phyloP scores from a whole-genome alignment of 805 yeast genomes.

The Sugiyamaella americana region DNA sequence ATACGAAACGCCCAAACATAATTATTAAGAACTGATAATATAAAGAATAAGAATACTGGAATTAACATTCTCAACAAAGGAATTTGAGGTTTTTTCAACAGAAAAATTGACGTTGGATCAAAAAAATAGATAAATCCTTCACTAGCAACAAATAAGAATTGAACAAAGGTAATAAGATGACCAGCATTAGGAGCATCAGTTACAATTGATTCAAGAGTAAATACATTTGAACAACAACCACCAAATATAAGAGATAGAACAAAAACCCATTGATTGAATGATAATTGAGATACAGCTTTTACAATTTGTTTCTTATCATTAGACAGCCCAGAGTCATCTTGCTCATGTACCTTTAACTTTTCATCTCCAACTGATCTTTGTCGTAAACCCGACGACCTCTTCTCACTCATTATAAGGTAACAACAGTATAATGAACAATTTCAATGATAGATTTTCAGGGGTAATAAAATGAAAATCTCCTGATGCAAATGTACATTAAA shows the following conservation, averaged over 20 bases:
- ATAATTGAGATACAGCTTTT: conserved; percentile 9
- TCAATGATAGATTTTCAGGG: no score
- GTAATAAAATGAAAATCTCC: no score
- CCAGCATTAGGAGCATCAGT: conserved; percentile 37
- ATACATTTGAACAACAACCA: conserved; percentile 69
- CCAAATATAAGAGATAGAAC: conserved; percentile 46
- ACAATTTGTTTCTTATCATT: not conserved
- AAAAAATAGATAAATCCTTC: conserved; percentile 38
- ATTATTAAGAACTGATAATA: conserved; percentile 51
- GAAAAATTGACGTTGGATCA: conserved; percentile 30
- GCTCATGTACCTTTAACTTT: no score
- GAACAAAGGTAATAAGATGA: conserved; percentile 48
- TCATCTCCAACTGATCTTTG: no score
- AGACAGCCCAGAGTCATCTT: no score
- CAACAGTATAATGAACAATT: no score
- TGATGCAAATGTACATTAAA: no score
- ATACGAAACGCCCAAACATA: conserved; percentile 50
- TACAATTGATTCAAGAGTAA: conserved; percentile 52
- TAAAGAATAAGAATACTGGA: conserved; percentile 46
- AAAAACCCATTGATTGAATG: conserved; percentile 20
- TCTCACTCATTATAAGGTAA: no score
- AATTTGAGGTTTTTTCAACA: conserved; percentile 28
- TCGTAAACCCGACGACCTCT: no score
- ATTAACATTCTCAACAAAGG: conserved; percentile 37
- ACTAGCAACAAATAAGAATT: conserved; percentile 48